Evolutionary conservation across 225 moss, liverwort and hornwort species (phyloP), one percentile per base, ranked within the genome.

Genomic region (Pseudisothecium myosuroides): DNA sequence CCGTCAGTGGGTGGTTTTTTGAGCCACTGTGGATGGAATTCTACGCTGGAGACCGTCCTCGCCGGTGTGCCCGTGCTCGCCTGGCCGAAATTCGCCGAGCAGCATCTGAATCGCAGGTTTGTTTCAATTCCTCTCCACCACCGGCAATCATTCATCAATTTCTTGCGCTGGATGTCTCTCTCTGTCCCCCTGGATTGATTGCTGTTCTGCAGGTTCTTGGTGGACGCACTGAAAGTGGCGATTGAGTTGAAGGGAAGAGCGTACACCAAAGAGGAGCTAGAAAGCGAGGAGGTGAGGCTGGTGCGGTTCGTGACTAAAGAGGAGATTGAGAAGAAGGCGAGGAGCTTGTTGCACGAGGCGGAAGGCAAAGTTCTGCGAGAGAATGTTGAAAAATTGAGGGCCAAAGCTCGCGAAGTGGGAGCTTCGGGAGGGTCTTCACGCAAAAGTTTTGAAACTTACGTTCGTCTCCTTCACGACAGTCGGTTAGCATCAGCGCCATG

Each of bases 21-120:
- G 63, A 90, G 90, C 41, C 95, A 92, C 59, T 93, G 93, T 17
- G 95, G 95, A 32, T 95, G 95, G 94, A 95, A 93, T 34, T 95
- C 94, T 9, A 68, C 83, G 2, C 88, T 94, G 3, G 95, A 95
- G 72, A 32, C 91, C 12, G 36, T 91, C 13, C 62, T 36, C 64
- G 87, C 91, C 7, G 91, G 95, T 7, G 92, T 94, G 37, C 95
- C 94, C 19, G 83, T 95, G 62, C 86, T 94, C 10, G 60, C 82
- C 19, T 95, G 94, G 93, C 94, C 95, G 17, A 45, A 60, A 41
- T 50, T 39, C 20, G 90, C 94, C n/a, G 95, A 94, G 79, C 95
- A 95, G 78, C 74, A 88, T 68, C 63, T 90, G 5, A 95, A 86
- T 64, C 73, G 90, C 87, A 93, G 92, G 90, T 93, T 47, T 43